These are phyloP conservation scores for Boletus insuetus DNA, from an alignment of 768 basidiomycete species.

Conservation along the genomic window DNA sequence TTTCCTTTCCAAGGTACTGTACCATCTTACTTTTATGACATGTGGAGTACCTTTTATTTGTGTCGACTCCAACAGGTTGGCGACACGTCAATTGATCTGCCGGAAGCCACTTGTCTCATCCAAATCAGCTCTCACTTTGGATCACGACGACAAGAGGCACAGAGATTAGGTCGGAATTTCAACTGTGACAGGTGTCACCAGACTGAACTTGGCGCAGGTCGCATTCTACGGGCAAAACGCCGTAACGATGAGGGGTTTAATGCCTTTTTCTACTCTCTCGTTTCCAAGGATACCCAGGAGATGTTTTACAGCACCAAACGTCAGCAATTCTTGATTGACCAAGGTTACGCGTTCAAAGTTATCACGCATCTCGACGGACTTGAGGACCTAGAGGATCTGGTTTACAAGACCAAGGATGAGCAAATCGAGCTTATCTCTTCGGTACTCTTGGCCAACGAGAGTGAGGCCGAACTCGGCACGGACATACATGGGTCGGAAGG, in stretches of 20 bases:
- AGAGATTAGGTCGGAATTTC: conserved; percentile 71
- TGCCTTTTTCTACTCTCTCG: conserved; percentile 98
- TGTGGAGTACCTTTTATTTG: conserved; percentile 12
- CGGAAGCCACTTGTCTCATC: conserved; percentile 98
- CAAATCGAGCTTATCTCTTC: conserved; percentile 96
- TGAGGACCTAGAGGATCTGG: conserved; percentile 79
- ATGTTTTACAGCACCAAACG: conserved; percentile 99
- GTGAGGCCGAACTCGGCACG: conserved; percentile 81
- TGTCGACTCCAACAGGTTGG: conserved; percentile 62
- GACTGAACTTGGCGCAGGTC: conserved; percentile 48
- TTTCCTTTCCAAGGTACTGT: conserved; percentile 93
- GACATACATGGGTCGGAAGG: conserved; percentile 84
- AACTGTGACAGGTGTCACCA: conserved; percentile 14
- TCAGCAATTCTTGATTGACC: conserved; percentile 97
- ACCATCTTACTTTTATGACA: conserved; percentile 19
- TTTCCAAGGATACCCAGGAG: conserved; percentile 98
- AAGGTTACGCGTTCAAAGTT: conserved; percentile 99
- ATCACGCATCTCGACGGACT: conserved; percentile 97
- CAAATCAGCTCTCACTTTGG: conserved; percentile 99
- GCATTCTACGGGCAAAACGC: conserved; percentile 94
- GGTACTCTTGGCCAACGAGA: conserved; percentile 88
- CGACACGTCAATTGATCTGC: conserved; percentile 97
- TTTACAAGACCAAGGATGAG: conserved; percentile 87
- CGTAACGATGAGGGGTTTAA: conserved; percentile 99
- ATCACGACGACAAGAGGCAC: conserved; percentile 96